Percentiles rank a stretch among this genome's conserved stretches.
phyloP scores from a whole-genome alignment of 2,329 filamentous ascomycete species.

The Calonectria multiphialidica region DNA sequence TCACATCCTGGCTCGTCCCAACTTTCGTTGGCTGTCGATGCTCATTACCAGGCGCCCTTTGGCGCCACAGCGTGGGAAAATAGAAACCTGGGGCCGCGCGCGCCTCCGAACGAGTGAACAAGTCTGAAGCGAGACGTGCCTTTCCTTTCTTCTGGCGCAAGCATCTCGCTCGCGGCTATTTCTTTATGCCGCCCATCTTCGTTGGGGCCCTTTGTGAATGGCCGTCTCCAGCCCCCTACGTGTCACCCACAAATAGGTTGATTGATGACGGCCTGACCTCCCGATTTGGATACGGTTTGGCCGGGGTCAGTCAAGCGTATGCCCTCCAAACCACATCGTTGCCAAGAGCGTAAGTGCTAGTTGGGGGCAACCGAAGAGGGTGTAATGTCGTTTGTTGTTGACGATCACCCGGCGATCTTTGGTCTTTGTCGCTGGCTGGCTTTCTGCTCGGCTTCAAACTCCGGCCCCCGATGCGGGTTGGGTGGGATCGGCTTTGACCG shows the following conservation, averaged over 20 bases:
- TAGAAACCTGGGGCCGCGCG: constrained; percentile 26
- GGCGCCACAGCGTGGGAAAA: constrained; percentile 20
- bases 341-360: not conserved
- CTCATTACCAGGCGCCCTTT: constrained; percentile 15
- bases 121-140: not conserved
- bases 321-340: not conserved
- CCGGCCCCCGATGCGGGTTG: not conserved
- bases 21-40: constrained; percentile 31
- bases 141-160: constrained; percentile 1
- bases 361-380: not conserved
- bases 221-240: not conserved
- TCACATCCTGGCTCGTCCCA: constrained; percentile 22
- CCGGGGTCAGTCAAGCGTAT: not conserved
- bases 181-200: not conserved
- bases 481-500: not conserved
- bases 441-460: not conserved
- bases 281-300: constrained; percentile 2
- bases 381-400: constrained; percentile 17
- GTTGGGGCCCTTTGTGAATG: constrained; percentile 9
- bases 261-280: not conserved
- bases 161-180: not conserved
- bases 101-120: constrained; percentile 10
- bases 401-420: not conserved
- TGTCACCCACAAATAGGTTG: constrained; percentile 11
- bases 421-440: not conserved